Evolutionary conservation across 805 yeast genomes (phyloP).

Genomic region (Yamadazyma olivae): DNA sequence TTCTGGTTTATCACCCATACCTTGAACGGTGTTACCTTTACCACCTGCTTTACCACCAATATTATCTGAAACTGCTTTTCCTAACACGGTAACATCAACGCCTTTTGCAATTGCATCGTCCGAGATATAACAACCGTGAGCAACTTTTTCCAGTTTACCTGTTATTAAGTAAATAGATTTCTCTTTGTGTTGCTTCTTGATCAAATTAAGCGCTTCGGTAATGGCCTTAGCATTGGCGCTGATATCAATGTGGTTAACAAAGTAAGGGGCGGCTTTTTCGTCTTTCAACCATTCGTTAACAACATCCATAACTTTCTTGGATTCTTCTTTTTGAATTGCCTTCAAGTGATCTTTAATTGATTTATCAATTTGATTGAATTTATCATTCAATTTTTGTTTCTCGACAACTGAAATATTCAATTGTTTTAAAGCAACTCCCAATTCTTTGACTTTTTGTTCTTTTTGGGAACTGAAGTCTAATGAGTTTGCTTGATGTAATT

Average conservation of each 20-base stretch:
- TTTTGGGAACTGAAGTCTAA: slow-evolving; percentile 72
- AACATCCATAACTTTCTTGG: slow-evolving; percentile 74
- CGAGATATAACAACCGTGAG: slow-evolving; percentile 91
- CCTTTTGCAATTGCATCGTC: slow-evolving; percentile 67
- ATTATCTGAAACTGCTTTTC: slow-evolving; percentile 61
- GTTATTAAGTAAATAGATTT: slow-evolving; percentile 79
- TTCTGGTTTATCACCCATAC: slow-evolving; percentile 83
- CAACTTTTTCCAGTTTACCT: slow-evolving; percentile 78
- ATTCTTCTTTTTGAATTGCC: slow-evolving; percentile 82
- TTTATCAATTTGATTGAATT: slow-evolving; percentile 79
- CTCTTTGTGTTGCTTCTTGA: slow-evolving; percentile 72
- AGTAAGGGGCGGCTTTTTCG: slow-evolving; percentile 48
- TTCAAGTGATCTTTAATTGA: slow-evolving; percentile 84
- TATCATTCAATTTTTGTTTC: slow-evolving; percentile 71
- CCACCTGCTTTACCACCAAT: slow-evolving; percentile 99
- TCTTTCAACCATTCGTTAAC: slow-evolving; percentile 65
- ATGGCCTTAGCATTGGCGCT: slow-evolving; percentile 89
- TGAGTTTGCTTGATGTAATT: slow-evolving; percentile 56
- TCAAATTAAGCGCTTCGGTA: slow-evolving; percentile 83
- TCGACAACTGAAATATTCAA: slow-evolving; percentile 76
- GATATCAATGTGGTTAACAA: slow-evolving; percentile 68
- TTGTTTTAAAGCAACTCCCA: slow-evolving; percentile 81
- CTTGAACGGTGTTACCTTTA: slow-evolving; percentile 93
- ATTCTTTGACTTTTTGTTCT: slow-evolving; percentile 78
- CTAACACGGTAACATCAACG: slow-evolving; percentile 72